Percentiles rank a stretch among this genome's conserved stretches.
Conservation (phyloP, 306 rosid species). For the Acacia confusa region DNA sequence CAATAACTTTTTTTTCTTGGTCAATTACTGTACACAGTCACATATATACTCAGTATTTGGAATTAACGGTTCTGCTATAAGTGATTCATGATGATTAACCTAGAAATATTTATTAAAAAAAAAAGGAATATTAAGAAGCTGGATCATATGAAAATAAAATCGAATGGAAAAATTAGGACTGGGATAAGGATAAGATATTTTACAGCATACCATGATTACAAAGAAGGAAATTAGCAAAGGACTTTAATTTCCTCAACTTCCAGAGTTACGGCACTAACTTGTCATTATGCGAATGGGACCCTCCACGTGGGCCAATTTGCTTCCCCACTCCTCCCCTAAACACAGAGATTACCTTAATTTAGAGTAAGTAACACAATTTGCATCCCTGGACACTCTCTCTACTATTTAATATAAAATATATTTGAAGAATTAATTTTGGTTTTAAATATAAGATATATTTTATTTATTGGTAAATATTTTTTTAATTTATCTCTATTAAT, state of each 20-base stretch:
- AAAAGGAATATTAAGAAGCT: no score
- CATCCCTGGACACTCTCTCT: no score
- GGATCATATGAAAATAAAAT: not conserved
- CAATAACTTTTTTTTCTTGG: not conserved
- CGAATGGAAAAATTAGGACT: not conserved
- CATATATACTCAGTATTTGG: no score
- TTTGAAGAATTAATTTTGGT: no score
- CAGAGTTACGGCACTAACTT: not conserved
- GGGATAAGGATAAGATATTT: not conserved
- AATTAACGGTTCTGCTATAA: not conserved
- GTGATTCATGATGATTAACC: not conserved
- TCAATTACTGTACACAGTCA: no score
- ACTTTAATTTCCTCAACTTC: not conserved
- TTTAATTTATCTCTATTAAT: no score
- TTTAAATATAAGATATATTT: no score
- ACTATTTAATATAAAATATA: no score
- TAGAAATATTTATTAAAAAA: not conserved
- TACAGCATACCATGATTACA: not conserved
- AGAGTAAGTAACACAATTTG: no score
- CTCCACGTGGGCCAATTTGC: slow-evolving; percentile 34
- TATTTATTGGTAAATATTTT: no score
- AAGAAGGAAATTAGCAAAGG: not conserved
- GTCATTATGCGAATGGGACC: slow-evolving; percentile 23
- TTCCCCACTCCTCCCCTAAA: not conserved
- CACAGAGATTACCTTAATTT: no score